Base-by-base conservation (phyloP, 129 eudicot genomes). In the Oenanthe sinensis region DNA sequence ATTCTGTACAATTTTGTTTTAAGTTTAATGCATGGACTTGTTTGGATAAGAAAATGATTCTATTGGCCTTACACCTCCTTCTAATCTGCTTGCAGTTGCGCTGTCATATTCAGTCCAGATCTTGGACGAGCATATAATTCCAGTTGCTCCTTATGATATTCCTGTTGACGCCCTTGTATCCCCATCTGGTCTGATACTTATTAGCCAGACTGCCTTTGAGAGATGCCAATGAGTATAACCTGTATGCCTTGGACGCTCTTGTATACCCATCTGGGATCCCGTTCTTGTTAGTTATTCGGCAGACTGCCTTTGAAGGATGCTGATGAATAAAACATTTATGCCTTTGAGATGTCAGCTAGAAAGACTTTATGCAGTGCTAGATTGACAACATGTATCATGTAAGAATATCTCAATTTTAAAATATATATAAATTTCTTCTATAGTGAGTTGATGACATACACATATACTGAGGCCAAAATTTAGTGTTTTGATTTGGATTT, bases 51-150 rank as follows among this genome's bases (percentile, higher is more conserved):
- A 11, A n/a, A 45, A 36, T 70, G 12, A 73, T 63, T 71, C 54
- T 16, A 48, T 46, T 48, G 15, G 26, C n/a, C 40, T 33, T 30
- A n/a, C 12, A 40, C 60, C 43, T 55, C 81, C 47, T 49, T 20
- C 73, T 81, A 48, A 26, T 39, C 43, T 52, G 63, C 67, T 74
- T 85, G 83, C 87, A 96, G 99, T 96, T 85, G 97, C 97, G 20
- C 84, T 96, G 62, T 90, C 99, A n/a, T 96, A 96, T 85, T 92
- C 99, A 37, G 77, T 80, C 79, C 99, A 96, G 83, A 87, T 96
- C 78, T 3, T 96, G 87, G 97, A 96, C 77, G 97, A 96, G 39
- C 90, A 85, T 19, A 87, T 89, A 20, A 90, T 96, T 49, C 99
- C 99, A 24, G 78, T 90, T 9, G 90, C 99, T 77, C 91, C 93